phyloP scores from a whole-genome alignment of 805 yeast species.

The Tetrapisispora phaffii region DNA sequence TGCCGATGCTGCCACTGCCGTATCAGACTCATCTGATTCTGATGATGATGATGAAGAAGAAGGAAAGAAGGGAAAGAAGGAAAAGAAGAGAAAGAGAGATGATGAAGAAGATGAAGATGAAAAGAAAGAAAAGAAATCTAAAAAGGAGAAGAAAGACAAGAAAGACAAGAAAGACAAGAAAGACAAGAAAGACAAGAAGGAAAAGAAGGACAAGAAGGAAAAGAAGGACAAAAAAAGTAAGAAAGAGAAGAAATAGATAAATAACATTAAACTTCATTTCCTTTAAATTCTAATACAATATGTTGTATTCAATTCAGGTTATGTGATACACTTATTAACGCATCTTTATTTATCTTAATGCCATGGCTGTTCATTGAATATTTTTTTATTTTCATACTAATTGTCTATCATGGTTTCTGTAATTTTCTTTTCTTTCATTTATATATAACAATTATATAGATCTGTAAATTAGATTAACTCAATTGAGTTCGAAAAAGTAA shows the following conservation, averaged over 20 bases:
- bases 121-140: background rate
- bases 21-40: constrained; percentile 30
- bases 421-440: background rate
- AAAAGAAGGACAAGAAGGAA: background rate
- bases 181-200: constrained; percentile 14
- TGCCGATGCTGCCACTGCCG: constrained; percentile 56
- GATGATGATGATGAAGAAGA: constrained; percentile 31
- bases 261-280: too few relatives aligned
- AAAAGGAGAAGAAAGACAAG: constrained; percentile 1
- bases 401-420: background rate
- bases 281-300: too few relatives aligned
- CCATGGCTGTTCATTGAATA: background rate
- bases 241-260: constrained; percentile 25
- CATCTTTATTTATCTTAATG: background rate
- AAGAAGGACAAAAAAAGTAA: constrained; percentile 11
- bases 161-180: constrained; percentile 6
- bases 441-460: background rate
- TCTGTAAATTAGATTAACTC: constrained; percentile 18
- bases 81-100: constrained; percentile 28
- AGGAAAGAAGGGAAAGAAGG: constrained; percentile 17
- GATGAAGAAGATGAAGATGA: constrained; percentile 42
- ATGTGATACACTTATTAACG: background rate
- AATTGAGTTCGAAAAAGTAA: background rate
- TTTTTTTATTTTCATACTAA: background rate
- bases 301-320: background rate